Evolutionary conservation across 1,284 basidiomycete species (phyloP).

Genomic region (Moesziomyces sp.): DNA sequence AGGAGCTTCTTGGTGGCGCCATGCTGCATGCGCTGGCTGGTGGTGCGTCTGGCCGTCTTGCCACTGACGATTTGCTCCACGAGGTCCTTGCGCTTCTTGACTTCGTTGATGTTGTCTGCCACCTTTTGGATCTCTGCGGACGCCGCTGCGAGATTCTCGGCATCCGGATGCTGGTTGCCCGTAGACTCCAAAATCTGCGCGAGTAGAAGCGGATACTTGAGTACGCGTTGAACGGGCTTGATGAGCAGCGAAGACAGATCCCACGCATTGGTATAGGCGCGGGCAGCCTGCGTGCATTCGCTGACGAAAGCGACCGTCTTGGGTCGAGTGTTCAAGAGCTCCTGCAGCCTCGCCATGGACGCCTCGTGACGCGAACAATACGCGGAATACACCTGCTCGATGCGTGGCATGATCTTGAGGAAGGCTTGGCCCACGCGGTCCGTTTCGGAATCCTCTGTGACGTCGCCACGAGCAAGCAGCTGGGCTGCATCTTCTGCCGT

Average conservation of each 20-base stretch:
- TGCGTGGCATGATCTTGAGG: conserved; percentile 77
- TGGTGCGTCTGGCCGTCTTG: conserved; percentile 32
- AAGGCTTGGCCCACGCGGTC: conserved; percentile 84
- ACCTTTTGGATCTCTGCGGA: conserved; percentile 79
- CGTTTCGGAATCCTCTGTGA: conserved; percentile 37
- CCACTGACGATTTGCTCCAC: conserved; percentile 62
- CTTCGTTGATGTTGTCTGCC: conserved; percentile 86
- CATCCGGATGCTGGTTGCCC: conserved; percentile 79
- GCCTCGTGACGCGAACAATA: conserved; percentile 88
- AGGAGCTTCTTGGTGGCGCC: conserved; percentile 51
- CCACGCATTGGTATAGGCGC: conserved; percentile 80
- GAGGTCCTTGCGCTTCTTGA: conserved; percentile 83
- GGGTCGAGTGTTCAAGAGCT: conserved; percentile 56
- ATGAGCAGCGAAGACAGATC: conserved; percentile 91
- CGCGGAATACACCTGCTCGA: conserved; percentile 81
- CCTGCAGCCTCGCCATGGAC: conserved; percentile 75
- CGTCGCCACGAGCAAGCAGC: conserved; percentile 23
- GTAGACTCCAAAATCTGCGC: conserved; percentile 77
- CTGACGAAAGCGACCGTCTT: conserved; percentile 62
- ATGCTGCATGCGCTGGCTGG: conserved; percentile 45
- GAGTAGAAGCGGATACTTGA: conserved; percentile 88
- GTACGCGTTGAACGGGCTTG: conserved; percentile 69
- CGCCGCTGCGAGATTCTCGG: conserved; percentile 75
- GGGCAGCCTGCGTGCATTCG: conserved; percentile 67
- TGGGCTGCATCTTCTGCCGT: conserved; percentile 31